Evolutionary conservation across 2,329 filamentous ascomycete genomes (phyloP), one percentile per base, ranked within the genome.

Genomic region (Botrytis fabae): DNA sequence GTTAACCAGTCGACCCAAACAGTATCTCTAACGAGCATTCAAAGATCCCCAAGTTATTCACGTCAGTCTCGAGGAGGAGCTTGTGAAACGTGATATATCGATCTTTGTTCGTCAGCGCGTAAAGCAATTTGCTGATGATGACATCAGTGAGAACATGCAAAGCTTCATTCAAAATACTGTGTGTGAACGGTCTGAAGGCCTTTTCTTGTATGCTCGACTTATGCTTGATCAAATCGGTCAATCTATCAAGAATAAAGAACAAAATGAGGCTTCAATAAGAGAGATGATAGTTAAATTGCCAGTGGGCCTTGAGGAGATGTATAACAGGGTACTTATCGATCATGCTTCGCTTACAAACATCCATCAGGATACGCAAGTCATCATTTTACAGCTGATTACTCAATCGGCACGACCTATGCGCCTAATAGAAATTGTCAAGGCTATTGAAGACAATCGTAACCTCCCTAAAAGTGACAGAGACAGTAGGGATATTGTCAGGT

Each of bases 1-100:
- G 0, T 79, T 85, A 7, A 86, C 85, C 0, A 85, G 84, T 73
- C 83, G 85, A 0, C 83, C 83, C 1, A 75, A 81, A 3, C 75
- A 78, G 7, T 71, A 73, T 10, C 73, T 83, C 16, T 81, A 85
- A 73, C 62, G 44, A 0, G 73, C 76, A 1, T 76, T 86, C 10
- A 79, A 80, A 46, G 69, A 76, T 3, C 57, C 75, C 0, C 72
- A 73, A 7, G 73, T 79, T n/a, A 64, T 82, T 18, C 74, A 81
- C 1, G 75, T 86, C n/a, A 79, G 81, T 1, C 80, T 87, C 14
- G 79, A 84, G 14, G 42, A 78, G 80, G 46, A 73, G 72, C 9
- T 70, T 78, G 82, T 86, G 1, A 81, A 84, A 46, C 69, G 73
- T 0, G 85, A 86, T 73, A 80, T 22, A 64, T 63, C 35, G 1